These are phyloP conservation scores for Penicillium fimorum DNA, from an alignment of 495 filamentous ascomycete species.

Conservation along the genomic window DNA sequence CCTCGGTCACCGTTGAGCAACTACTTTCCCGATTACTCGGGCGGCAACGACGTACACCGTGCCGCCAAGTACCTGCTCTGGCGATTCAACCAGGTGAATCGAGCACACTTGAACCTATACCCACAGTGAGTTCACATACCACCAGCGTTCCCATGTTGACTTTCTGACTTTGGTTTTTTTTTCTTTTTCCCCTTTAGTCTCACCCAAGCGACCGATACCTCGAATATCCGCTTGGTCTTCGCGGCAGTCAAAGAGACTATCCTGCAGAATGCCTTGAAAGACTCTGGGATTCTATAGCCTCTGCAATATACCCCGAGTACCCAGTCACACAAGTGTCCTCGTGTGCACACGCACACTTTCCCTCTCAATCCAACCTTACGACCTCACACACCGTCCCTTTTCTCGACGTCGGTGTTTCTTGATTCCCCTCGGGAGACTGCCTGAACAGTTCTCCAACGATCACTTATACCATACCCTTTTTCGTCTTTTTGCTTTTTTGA, in stretches of 20 bases:
- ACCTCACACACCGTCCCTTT: slow-evolving; percentile 4
- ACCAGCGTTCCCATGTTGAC: slow-evolving; percentile 1
- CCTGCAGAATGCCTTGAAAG: slow-evolving; percentile 94
- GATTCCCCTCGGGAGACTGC: slow-evolving; percentile 13
- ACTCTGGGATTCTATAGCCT: slow-evolving; percentile 85
- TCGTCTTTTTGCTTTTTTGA: slow-evolving; percentile 19
- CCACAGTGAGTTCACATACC: slow-evolving; percentile 74
- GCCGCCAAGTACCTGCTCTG: slow-evolving; percentile 97
- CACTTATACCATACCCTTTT: slow-evolving; percentile 19
- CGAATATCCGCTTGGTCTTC: slow-evolving; percentile 96
- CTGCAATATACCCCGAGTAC: slow-evolving; percentile 11
- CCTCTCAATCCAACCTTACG: slow-evolving; percentile 8
- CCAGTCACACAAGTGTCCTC: not conserved
- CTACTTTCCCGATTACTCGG: slow-evolving; percentile 97
- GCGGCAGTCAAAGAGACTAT: slow-evolving; percentile 99
- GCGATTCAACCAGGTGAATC: slow-evolving; percentile 98
- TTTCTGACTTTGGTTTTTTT: slow-evolving; percentile 35
- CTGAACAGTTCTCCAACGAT: slow-evolving; percentile 20
- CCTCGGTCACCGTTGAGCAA: slow-evolving; percentile 82
- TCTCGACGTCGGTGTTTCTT: slow-evolving; percentile 7
- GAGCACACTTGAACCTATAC: slow-evolving; percentile 93
- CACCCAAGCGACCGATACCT: slow-evolving; percentile 97
- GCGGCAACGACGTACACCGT: slow-evolving; percentile 95
- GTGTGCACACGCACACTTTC: not conserved
- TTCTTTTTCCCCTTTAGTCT: slow-evolving; percentile 54